These are phyloP conservation scores for Rhodotorula graminis DNA, from an alignment of 768 basidiomycete genomes.

Conservation along the genomic window DNA sequence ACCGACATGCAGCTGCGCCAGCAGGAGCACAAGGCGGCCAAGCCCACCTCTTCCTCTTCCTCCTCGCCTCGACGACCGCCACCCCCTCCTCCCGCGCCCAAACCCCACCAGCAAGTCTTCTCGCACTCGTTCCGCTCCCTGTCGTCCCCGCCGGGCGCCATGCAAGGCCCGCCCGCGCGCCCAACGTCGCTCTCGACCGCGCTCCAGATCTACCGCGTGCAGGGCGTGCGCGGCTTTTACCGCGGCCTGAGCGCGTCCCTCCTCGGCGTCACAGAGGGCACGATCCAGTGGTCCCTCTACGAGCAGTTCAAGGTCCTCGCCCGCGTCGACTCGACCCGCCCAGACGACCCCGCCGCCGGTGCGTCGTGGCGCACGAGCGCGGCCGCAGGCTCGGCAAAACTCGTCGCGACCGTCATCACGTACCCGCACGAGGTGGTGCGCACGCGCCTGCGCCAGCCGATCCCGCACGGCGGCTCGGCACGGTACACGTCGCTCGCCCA, in stretches of 20 bases:
- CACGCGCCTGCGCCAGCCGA: slow-evolving; percentile 84
- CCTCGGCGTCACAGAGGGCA: slow-evolving; percentile 89
- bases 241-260: slow-evolving; percentile 92
- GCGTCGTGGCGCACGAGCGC: slow-evolving; percentile 63
- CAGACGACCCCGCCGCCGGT: slow-evolving; percentile 57
- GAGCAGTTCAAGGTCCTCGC: slow-evolving; percentile 78
- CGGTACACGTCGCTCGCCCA: slow-evolving; percentile 84
- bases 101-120: slow-evolving; percentile 9
- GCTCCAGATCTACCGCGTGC: slow-evolving; percentile 67
- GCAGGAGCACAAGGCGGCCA: slow-evolving; percentile 14
- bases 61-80: no score
- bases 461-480: slow-evolving; percentile 59
- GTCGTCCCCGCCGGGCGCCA: slow-evolving; percentile 23
- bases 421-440: slow-evolving; percentile 98
- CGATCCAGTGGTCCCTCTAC: slow-evolving; percentile 96
- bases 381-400: slow-evolving; percentile 88
- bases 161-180: slow-evolving; percentile 8
- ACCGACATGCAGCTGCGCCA: slow-evolving; percentile 76
- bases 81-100: slow-evolving; percentile 43
- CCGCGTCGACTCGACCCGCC: slow-evolving; percentile 47
- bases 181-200: slow-evolving; percentile 50
- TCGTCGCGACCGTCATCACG: slow-evolving; percentile 86
- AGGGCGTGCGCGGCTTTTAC: slow-evolving; percentile 85
- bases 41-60: neutral
- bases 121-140: slow-evolving; percentile 38